A percentile compares a stretch with the other conserved stretches of the same genome.
Evolutionary conservation across 2,329 filamentous ascomycete species (phyloP).

Genomic region (Pseudogymnoascus sp.): DNA sequence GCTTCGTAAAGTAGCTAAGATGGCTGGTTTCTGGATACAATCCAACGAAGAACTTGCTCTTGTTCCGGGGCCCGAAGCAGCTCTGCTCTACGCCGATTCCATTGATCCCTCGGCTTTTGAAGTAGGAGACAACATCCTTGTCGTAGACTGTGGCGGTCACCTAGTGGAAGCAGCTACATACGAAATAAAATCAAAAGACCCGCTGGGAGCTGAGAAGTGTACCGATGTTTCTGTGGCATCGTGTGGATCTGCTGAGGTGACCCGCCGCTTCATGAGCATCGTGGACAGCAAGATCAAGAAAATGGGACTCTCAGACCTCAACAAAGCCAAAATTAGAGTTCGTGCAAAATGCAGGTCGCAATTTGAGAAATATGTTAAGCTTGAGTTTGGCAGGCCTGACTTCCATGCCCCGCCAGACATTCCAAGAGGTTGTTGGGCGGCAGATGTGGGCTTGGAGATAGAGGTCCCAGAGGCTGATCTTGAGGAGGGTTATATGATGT

Average conservation of each 20-base stretch:
- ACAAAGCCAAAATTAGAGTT: background rate
- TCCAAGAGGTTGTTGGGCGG: background rate
- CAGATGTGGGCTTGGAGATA: background rate
- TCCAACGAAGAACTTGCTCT: background rate
- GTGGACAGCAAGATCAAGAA: background rate
- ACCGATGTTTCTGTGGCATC: background rate
- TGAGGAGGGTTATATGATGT: background rate
- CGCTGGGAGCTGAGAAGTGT: background rate
- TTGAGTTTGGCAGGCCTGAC: background rate
- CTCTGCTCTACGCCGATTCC: background rate
- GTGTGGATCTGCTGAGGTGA: background rate
- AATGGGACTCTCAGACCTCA: background rate
- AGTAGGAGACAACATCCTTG: background rate
- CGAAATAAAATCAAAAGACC: background rate
- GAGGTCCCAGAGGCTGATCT: background rate
- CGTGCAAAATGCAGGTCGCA: background rate
- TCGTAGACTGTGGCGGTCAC: background rate
- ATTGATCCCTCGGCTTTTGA: background rate
- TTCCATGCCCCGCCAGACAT: background rate
- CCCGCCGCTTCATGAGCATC: background rate
- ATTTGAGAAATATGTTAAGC: background rate
- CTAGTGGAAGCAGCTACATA: background rate
- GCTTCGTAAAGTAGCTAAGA: background rate
- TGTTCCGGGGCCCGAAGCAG: background rate
- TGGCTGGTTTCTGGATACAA: background rate